Percentiles rank a stretch among this genome's conserved stretches.
Evolutionary conservation across 768 basidiomycete species (phyloP).

Genomic region (Phylloporus arenicola): DNA sequence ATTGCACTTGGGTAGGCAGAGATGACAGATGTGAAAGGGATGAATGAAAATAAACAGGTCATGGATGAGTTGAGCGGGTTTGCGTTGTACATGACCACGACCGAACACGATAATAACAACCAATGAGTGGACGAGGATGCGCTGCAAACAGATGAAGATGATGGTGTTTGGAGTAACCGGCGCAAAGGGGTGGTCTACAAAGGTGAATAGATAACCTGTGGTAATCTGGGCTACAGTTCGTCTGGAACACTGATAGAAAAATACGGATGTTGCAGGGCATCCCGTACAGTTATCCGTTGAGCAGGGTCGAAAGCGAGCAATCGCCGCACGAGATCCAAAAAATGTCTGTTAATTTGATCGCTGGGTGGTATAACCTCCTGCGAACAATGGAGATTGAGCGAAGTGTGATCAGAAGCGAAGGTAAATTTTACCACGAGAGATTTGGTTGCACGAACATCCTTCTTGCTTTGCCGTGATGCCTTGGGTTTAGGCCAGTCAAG

Average conservation of each 20-base stretch:
- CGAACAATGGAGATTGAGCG: constrained; percentile 4
- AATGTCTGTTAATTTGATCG: constrained; percentile 70
- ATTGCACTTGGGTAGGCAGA: constrained; percentile 26
- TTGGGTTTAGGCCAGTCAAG: constrained; percentile 92
- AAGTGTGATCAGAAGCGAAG: background rate
- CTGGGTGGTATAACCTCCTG: constrained; percentile 82
- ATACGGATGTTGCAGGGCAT: constrained; percentile 85
- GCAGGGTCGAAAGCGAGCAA: constrained; percentile 88
- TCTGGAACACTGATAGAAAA: constrained; percentile 64
- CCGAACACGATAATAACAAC: constrained; percentile 34
- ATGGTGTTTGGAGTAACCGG: constrained; percentile 16
- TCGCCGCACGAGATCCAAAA: constrained; percentile 82
- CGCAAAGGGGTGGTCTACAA: constrained; percentile 30
- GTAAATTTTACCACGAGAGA: constrained; percentile 57
- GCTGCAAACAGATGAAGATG: constrained; percentile 25
- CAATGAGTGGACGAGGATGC: constrained; percentile 20
- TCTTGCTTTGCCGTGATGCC: constrained; percentile 84
- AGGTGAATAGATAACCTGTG: constrained; percentile 31
- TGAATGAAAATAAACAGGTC: constrained; percentile 25
- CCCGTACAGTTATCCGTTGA: constrained; percentile 80
- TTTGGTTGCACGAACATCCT: constrained; percentile 86
- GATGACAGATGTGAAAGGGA: constrained; percentile 17
- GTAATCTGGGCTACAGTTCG: constrained; percentile 51
- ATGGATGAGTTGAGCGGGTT: constrained; percentile 26
- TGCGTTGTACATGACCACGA: constrained; percentile 36